Evolutionary conservation across 2,329 filamentous ascomycete species (phyloP), one percentile per base, ranked within the genome.

Genomic region (Fusarium cicatricum): DNA sequence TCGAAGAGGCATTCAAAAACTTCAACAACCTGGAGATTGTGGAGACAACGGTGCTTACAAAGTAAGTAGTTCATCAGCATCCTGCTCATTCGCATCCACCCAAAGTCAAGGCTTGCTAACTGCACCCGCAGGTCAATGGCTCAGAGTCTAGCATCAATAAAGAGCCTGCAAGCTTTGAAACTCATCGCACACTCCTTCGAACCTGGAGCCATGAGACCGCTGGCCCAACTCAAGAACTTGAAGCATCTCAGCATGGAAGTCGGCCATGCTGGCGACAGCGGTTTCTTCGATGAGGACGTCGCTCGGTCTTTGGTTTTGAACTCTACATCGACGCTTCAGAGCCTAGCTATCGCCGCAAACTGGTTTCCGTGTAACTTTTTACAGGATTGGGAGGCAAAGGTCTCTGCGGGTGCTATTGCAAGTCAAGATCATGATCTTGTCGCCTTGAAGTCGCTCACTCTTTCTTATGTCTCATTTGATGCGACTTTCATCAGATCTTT

Each of bases 11-110:
- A 0, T 28, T 68, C 2, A 50, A 57, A 2, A 62, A 53, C 2
- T 16, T 60, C 14, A 6, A 21, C 1, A 64, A 62, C 23, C 38
- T 68, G 3, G 61, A 67, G 10, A 32, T 65, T 33, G 23, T 68
- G 1, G 44, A 64, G 37, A 49, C 43, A 0, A 14, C 11, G 1
- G 21, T 47, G 2, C 10, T 64, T 4, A 65, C 64, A 17, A 17
- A 45, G 66, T 68, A 44, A 34, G 28, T 29, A 2, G 12, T 4
- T 14, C 28, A 5, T 5, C 28, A 31, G 12, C 12, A 42, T 40
- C 11, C 8, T 23, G 7, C n/a, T n/a, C n/a, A n/a, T n/a, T n/a
- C n/a, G n/a, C n/a, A n/a, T n/a, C n/a, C n/a, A n/a, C n/a, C n/a
- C n/a, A n/a, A n/a, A n/a, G 28, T 31, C 12, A 11, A 4, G 11